Conservation (phyloP, 2,329 filamentous ascomycete genomes). For the Metarhizium humberi region DNA sequence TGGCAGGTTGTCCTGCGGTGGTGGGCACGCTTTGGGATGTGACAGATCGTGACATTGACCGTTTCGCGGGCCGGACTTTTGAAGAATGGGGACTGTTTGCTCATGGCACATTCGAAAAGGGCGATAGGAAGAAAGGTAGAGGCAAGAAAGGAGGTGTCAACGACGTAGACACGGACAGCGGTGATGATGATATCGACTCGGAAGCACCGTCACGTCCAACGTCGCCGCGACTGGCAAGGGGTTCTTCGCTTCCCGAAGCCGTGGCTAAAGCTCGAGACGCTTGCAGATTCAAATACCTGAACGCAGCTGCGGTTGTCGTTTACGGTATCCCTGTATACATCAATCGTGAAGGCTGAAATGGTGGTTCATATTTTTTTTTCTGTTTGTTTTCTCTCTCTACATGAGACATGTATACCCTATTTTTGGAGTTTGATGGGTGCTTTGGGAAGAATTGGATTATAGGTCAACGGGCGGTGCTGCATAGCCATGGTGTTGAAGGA, state of each 20-base stretch:
- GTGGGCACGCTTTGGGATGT: constrained; percentile 97
- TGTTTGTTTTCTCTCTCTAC: not conserved
- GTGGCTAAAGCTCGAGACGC: constrained; percentile 63
- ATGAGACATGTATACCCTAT: not conserved
- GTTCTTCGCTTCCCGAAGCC: constrained; percentile 64
- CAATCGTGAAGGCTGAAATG: constrained; percentile 17
- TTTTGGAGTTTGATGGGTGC: not conserved
- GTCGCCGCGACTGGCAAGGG: constrained; percentile 11
- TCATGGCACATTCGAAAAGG: constrained; percentile 32
- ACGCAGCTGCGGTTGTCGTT: constrained; percentile 85
- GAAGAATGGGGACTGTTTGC: constrained; percentile 76
- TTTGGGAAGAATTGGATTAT: no score
- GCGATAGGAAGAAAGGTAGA: constrained; percentile 17
- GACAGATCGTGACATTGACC: constrained; percentile 93
- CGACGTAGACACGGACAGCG: not conserved
- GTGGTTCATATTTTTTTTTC: constrained; percentile 3
- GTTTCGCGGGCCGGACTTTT: constrained; percentile 70
- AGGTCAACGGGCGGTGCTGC: no score
- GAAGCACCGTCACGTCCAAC: constrained; percentile 16
- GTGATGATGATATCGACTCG: constrained; percentile 4
- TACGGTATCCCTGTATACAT: constrained; percentile 94
- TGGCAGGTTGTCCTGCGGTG: constrained; percentile 76
- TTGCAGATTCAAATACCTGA: constrained; percentile 86
- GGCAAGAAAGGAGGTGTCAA: constrained; percentile 12
- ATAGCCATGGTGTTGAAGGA: no score